Evolutionary conservation across 768 basidiomycete genomes (phyloP).

Genomic region (Hysterangium stoloniferum): DNA sequence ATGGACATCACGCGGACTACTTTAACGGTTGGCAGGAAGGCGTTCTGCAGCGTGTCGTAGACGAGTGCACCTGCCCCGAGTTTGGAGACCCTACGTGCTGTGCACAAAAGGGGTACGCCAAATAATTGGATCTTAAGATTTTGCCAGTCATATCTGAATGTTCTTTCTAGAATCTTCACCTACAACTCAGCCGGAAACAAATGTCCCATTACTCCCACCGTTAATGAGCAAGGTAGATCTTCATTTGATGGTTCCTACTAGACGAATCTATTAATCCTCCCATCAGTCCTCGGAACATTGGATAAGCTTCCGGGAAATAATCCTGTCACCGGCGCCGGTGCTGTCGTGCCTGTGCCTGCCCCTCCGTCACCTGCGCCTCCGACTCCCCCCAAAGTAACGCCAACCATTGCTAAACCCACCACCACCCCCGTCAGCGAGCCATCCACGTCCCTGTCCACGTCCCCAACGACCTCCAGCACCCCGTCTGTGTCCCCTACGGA

Average conservation of each 20-base stretch:
- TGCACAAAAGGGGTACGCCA: neutral
- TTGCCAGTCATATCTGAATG: neutral
- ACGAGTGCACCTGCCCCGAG: constrained; percentile 33
- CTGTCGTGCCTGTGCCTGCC: no score
- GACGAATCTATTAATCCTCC: neutral
- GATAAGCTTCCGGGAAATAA: neutral
- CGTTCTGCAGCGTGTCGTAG: constrained; percentile 46
- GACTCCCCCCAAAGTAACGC: no score
- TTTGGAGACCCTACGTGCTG: constrained; percentile 2
- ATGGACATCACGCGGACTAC: constrained; percentile 54
- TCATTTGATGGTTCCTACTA: neutral
- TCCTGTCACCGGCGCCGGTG: neutral
- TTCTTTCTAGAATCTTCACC: neutral
- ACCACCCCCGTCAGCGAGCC: no score
- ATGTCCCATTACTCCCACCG: neutral
- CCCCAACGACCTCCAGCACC: no score
- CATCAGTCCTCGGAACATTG: neutral
- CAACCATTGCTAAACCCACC: no score
- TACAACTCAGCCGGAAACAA: neutral
- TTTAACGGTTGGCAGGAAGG: constrained; percentile 54
- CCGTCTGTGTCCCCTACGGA: no score
- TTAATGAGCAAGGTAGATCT: neutral
- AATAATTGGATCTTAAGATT: neutral
- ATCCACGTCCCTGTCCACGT: no score
- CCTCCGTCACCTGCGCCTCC: no score